phyloP scores from a whole-genome alignment of 176 grass and related monocot species.

The Echinochloa phyllopogon region DNA sequence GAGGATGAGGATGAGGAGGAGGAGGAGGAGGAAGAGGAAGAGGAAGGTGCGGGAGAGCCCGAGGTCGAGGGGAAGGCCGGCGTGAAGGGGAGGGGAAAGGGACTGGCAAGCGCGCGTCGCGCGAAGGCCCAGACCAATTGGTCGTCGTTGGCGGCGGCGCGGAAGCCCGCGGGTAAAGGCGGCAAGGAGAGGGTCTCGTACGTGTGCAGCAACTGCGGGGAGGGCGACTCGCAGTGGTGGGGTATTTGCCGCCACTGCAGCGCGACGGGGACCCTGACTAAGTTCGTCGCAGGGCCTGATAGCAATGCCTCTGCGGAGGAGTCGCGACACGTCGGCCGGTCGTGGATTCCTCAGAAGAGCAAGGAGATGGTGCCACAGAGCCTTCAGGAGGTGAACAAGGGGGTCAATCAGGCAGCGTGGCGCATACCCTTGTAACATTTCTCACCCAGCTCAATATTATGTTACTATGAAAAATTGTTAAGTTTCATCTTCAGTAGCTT shows the following conservation, averaged over 20 bases:
- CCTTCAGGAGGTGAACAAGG: slow-evolving; percentile 62
- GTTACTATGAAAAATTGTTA: not conserved
- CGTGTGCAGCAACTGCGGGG: slow-evolving; percentile 66
- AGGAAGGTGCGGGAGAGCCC: not conserved
- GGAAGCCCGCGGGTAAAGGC: slow-evolving; percentile 38
- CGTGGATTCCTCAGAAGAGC: slow-evolving; percentile 67
- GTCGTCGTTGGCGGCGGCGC: slow-evolving; percentile 17
- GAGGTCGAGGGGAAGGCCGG: not conserved
- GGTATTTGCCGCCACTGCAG: slow-evolving; percentile 60
- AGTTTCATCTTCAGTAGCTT: not conserved
- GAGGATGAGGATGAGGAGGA: slow-evolving; percentile 22
- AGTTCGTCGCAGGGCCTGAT: not conserved
- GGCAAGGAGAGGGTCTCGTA: slow-evolving; percentile 51
- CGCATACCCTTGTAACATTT: slow-evolving; percentile 80
- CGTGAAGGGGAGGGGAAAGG: slow-evolving; percentile 21
- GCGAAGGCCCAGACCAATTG: slow-evolving; percentile 1
- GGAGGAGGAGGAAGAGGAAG: not conserved
- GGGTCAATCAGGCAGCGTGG: slow-evolving; percentile 60
- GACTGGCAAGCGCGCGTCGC: slow-evolving; percentile 16
- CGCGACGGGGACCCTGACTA: slow-evolving; percentile 6
- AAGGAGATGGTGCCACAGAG: slow-evolving; percentile 59
- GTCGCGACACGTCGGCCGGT: slow-evolving; percentile 47
- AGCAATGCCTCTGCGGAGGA: not conserved
- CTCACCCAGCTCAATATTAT: not conserved
- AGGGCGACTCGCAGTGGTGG: slow-evolving; percentile 75